phyloP scores from a whole-genome alignment of 768 basidiomycete species.

The Termitomyces eurrhizus region DNA sequence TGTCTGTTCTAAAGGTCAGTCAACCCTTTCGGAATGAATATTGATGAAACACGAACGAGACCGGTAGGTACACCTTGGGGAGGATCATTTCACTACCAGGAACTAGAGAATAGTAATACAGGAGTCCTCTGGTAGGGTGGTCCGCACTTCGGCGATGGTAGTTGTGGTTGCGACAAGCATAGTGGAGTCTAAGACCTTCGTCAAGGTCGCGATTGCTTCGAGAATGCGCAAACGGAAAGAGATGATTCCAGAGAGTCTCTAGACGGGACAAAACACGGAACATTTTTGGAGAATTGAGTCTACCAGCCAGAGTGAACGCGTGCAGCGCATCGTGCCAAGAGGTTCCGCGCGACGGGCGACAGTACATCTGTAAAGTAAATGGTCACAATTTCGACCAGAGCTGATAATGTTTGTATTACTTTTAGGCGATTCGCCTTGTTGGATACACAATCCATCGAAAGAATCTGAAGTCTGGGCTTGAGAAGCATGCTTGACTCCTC shows the following conservation, averaged over 20 bases:
- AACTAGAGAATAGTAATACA: constrained; percentile 28
- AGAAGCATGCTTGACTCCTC: constrained; percentile 16
- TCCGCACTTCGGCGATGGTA: constrained; percentile 14
- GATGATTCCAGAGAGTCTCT: constrained; percentile 25
- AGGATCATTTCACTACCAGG: constrained; percentile 23
- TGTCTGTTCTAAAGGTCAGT: constrained; percentile 17
- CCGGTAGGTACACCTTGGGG: constrained; percentile 29
- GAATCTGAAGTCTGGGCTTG: constrained; percentile 24
- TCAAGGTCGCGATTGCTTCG: constrained; percentile 19
- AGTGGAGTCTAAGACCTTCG: constrained; percentile 2
- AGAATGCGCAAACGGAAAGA: constrained; percentile 27
- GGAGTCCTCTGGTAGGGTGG: constrained; percentile 23
- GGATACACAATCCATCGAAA: constrained; percentile 26
- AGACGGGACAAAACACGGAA: constrained; percentile 18
- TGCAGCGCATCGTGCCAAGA: constrained; percentile 25
- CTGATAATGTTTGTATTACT: constrained; percentile 9
- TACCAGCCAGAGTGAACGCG: constrained; percentile 25
- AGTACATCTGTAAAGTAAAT: constrained; percentile 22
- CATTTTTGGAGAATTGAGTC: constrained; percentile 22
- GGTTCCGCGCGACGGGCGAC: constrained; percentile 22
- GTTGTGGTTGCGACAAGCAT: constrained; percentile 5
- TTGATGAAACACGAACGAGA: constrained; percentile 21
- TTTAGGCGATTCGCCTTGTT: constrained; percentile 26
- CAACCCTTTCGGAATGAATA: neutral
- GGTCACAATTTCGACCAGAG: neutral